Percentiles rank a stretch among this genome's conserved stretches.
Evolutionary conservation across 768 basidiomycete genomes (phyloP).

Genomic region (Pleurotus citrinopileatus): DNA sequence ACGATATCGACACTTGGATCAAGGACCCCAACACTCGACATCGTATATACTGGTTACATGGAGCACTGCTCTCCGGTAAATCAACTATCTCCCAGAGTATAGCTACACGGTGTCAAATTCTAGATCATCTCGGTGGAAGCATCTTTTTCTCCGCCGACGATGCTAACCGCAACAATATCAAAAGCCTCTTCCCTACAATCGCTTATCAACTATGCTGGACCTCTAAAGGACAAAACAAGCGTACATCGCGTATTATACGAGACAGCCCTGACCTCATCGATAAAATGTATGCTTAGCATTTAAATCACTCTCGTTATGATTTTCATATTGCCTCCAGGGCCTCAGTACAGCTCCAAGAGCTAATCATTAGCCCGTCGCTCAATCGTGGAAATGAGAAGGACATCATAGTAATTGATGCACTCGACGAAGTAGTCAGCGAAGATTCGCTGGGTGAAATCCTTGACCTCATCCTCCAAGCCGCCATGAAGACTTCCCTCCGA

Average conservation of each 20-base stretch:
- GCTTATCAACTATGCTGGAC: constrained; percentile 17
- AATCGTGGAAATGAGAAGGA: neutral
- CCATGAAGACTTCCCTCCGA: neutral
- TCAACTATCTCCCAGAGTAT: constrained; percentile 22
- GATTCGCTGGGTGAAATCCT: neutral
- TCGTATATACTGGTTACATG: constrained; percentile 22
- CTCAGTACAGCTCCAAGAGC: neutral
- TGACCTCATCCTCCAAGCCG: neutral
- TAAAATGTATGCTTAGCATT: neutral
- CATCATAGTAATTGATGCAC: neutral
- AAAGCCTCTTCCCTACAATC: constrained; percentile 23
- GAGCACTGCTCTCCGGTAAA: constrained; percentile 23
- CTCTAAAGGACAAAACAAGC: neutral
- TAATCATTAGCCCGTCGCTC: neutral
- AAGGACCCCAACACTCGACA: constrained; percentile 9
- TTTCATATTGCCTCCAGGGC: too few relatives aligned
- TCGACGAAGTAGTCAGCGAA: neutral
- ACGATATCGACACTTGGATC: constrained; percentile 20
- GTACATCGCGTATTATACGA: neutral
- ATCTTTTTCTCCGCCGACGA: constrained; percentile 26
- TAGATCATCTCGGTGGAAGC: constrained; percentile 20
- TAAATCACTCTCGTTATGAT: too few relatives aligned
- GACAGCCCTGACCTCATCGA: neutral
- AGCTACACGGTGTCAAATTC: constrained; percentile 13
- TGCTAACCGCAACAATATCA: constrained; percentile 21